A percentile compares a stretch with the other conserved stretches of the same genome.
Conservation (phyloP, 345 rosid species). For the Eucalyptus marginata region DNA sequence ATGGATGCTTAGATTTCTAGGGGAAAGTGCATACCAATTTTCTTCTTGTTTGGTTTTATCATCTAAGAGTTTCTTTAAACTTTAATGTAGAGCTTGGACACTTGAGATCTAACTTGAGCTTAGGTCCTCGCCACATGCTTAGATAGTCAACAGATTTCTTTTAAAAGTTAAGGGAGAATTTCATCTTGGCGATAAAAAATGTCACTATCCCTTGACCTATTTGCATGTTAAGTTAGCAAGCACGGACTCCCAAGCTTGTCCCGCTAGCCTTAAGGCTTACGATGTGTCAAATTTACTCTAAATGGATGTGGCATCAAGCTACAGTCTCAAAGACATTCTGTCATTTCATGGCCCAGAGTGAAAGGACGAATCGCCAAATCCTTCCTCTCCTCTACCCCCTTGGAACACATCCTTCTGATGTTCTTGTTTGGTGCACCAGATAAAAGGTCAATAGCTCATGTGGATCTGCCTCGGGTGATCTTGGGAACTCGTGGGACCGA, state of each 20-base stretch:
- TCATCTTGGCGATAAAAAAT: background rate
- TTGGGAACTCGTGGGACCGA: background rate
- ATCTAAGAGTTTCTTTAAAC: background rate
- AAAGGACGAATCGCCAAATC: background rate
- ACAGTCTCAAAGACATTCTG: background rate
- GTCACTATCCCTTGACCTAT: background rate
- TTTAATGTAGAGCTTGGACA: background rate
- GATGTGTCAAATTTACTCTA: background rate
- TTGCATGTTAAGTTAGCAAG: background rate
- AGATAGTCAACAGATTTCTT: background rate
- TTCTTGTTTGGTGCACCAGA: background rate
- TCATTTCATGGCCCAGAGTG: background rate
- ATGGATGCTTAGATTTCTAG: background rate
- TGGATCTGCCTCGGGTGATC: background rate
- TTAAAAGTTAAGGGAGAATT: background rate
- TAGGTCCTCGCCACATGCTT: background rate
- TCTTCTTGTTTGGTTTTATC: background rate
- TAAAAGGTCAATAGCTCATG: background rate
- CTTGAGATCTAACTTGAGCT: background rate
- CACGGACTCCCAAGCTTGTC: background rate
- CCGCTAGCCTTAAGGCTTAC: background rate
- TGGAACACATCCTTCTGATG: background rate
- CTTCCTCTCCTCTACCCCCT: background rate
- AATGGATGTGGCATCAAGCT: background rate
- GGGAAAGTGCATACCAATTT: background rate